phyloP scores from a whole-genome alignment of 139 green algal genomes.

The Chlamydomonas asymmetrica region DNA sequence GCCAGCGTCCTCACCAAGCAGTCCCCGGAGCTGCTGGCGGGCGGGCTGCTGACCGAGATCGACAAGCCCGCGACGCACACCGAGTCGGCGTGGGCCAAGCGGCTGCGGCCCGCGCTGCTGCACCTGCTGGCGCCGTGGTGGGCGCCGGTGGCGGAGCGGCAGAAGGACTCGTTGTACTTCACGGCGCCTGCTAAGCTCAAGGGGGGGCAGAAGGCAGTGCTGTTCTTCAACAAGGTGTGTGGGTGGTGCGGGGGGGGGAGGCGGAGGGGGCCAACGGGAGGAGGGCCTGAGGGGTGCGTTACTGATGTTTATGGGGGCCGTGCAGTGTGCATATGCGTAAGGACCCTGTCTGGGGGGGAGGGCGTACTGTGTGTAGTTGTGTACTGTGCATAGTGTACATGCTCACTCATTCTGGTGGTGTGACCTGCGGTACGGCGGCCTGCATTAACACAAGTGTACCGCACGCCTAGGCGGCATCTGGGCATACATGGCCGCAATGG shows the following conservation, averaged over 20 bases:
- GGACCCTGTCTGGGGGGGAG: background rate
- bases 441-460: background rate
- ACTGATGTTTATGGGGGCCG: background rate
- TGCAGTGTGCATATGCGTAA: background rate
- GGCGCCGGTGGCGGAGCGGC: background rate
- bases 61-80: slow-evolving; percentile 37
- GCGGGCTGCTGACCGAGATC: slow-evolving; percentile 1
- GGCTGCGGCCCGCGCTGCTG: slow-evolving; percentile 35
- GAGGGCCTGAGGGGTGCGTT: background rate
- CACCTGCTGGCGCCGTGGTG: background rate
- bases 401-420: background rate
- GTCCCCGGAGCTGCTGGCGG: slow-evolving; percentile 5
- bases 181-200: slow-evolving; percentile 2
- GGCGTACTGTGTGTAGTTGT: background rate
- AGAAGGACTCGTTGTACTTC: slow-evolving; percentile 12
- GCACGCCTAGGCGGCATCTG: background rate
- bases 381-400: background rate
- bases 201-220: slow-evolving; percentile 6
- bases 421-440: too few species aligned
- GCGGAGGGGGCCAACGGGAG: background rate
- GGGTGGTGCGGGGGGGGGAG: too few species aligned
- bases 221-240: slow-evolving; percentile 18
- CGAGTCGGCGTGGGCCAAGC: slow-evolving; percentile 34
- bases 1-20: too few species aligned
- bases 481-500: background rate